Percentiles rank a stretch among this genome's conserved stretches.
These are phyloP conservation scores for Backusella macrospora DNA, from an alignment of 192 early-diverging fungal genomes.

Conservation along the genomic window DNA sequence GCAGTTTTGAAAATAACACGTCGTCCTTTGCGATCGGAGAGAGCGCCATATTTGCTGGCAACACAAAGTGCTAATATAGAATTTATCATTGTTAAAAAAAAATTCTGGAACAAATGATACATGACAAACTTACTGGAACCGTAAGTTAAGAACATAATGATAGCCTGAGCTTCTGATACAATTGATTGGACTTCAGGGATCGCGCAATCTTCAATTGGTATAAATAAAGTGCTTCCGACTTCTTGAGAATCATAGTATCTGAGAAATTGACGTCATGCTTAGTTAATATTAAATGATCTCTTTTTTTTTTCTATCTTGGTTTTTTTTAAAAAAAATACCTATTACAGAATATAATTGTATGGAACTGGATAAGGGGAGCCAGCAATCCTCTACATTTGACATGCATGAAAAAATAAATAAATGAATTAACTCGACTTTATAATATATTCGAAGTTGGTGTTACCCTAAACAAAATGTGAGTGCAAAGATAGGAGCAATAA, in stretches of 20 bases:
- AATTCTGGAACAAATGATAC: slow-evolving; percentile 5
- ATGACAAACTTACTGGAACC: slow-evolving; percentile 19
- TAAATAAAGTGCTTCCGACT: neutral
- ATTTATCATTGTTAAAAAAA: neutral
- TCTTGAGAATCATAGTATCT: slow-evolving; percentile 37
- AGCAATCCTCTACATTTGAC: neutral
- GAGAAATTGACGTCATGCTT: neutral
- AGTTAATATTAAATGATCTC: neutral
- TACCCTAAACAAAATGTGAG: slow-evolving; percentile 23
- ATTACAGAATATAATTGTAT: slow-evolving; percentile 39
- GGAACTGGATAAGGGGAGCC: slow-evolving; percentile 37
- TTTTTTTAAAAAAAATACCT: slow-evolving; percentile 30
- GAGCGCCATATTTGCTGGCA: slow-evolving; percentile 35
- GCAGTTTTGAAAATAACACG: slow-evolving; percentile 27
- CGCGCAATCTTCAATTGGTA: slow-evolving; percentile 36
- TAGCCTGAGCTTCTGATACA: slow-evolving; percentile 28
- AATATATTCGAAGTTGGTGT: neutral
- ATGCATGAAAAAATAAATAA: neutral
- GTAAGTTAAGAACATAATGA: slow-evolving; percentile 29
- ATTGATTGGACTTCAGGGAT: slow-evolving; percentile 41
- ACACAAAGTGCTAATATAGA: slow-evolving; percentile 22
- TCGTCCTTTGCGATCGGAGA: slow-evolving; percentile 41
- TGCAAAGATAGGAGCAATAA: slow-evolving; percentile 22
- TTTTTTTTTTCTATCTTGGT: neutral
- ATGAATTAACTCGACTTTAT: neutral